Base-by-base conservation (phyloP, 1,139 yeast species). In the Pichia sp. region DNA sequence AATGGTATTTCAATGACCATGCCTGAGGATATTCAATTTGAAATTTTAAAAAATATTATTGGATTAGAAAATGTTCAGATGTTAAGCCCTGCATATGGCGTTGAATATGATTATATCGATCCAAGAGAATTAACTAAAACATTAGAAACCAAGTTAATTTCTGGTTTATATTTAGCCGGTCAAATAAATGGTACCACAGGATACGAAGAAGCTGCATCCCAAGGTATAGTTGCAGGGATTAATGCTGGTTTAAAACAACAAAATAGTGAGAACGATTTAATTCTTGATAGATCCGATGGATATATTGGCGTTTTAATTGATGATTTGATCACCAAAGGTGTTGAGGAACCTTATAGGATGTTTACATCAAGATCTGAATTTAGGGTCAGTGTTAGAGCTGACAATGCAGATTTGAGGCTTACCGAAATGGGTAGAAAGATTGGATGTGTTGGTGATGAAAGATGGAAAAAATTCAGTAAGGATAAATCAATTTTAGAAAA, bases 171-270 rank as follows among this genome's bases (percentile, higher is more conserved):
- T 61, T 71, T 94, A 46, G 99, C 98, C 0, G 99, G 99, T 1
- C 99, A 94, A 66, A 94, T 94, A 40, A 94, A 94, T 62, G 99
- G 99, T 40, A 94, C 99, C 1, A 94, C 99, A 0, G 99, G 99
- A 0, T 94, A 94, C 59, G 99, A 94, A 68, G 99, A 94, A 64
- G 99, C 99, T 0, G 96, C 97, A 2, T 83, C 97, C 0, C 98
- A 92, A 62, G 99, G 99, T 1, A 76, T 90, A 49, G 69, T 94
- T 44, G 98, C 99, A 1, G 99, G 99, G 7, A 84, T 90, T 37
- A 94, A 94, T 63, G 97, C 98, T 0, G 92, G 90, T 0, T 70
- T 82, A 25, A 71, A 72, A 6, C 59, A 66, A 22, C 59, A 64
- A 44, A 59, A 64, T 0, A 70, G 70, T 38, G 45, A 40, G 3